Percentiles rank a stretch among this genome's conserved stretches.
Conservation (phyloP, 1,284 basidiomycete genomes). For the Puccinia novopanici region DNA sequence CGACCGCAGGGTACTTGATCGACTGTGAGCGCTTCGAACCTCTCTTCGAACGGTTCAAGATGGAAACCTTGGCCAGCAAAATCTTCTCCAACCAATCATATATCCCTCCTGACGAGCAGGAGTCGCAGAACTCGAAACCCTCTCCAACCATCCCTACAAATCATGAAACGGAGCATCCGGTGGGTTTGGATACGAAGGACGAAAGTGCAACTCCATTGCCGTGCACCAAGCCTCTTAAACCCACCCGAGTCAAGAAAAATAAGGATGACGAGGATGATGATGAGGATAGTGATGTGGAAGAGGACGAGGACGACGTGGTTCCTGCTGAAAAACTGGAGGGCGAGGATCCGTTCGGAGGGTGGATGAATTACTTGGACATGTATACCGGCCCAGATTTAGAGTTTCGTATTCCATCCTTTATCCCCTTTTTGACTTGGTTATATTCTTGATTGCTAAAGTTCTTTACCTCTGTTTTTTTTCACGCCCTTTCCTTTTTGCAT, state of each 20-base stretch:
- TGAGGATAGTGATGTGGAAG: background rate
- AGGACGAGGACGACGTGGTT: background rate
- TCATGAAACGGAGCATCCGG: background rate
- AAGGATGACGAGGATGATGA: background rate
- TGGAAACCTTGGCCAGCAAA: background rate
- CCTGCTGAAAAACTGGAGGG: conserved; percentile 10
- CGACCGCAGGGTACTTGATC: conserved; percentile 18
- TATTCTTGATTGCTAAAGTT: background rate
- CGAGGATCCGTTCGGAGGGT: conserved; percentile 41
- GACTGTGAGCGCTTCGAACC: conserved; percentile 21
- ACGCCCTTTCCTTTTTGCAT: background rate
- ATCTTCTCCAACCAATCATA: conserved; percentile 3
- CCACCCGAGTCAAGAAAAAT: background rate
- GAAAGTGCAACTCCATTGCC: background rate
- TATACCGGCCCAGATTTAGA: conserved; percentile 38
- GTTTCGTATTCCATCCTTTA: conserved; percentile 10
- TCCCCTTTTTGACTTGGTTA: background rate
- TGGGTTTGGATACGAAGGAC: background rate
- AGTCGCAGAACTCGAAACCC: background rate
- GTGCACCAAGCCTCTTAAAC: background rate
- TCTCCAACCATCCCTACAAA: background rate
- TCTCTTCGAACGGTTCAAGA: conserved; percentile 39
- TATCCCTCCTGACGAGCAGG: background rate
- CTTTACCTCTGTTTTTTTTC: too few relatives aligned
- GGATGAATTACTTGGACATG: conserved; percentile 49